Conservation (phyloP, 2,329 filamentous ascomycete genomes). For the Zymoseptoria tritici region DNA sequence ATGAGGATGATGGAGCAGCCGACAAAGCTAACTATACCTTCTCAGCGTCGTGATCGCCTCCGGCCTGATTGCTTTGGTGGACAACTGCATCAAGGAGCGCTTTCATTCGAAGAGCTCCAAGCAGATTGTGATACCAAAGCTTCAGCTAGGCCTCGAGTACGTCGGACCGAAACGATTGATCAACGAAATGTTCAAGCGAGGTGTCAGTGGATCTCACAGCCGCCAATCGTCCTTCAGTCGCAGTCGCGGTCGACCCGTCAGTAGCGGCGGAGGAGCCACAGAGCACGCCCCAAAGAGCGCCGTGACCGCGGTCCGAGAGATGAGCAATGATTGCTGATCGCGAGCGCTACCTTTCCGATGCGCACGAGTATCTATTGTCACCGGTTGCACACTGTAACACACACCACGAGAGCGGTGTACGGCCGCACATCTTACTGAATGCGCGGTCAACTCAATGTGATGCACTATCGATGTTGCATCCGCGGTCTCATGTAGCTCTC, state of each 20-base stretch:
- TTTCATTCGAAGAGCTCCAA: conserved; percentile 55
- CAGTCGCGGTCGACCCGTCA: conserved; percentile 7
- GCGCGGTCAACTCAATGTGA: conserved; percentile 12
- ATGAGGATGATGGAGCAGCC: conserved; percentile 12
- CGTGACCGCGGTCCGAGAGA: conserved; percentile 6
- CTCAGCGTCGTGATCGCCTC: conserved; percentile 76
- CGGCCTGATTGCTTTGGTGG: conserved; percentile 80
- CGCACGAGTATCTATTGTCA: neutral
- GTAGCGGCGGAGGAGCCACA: conserved; percentile 13
- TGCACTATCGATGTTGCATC: conserved; percentile 8
- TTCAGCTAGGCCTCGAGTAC: conserved; percentile 54
- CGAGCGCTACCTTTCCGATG: neutral
- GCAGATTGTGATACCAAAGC: conserved; percentile 46
- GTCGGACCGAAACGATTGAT: conserved; percentile 56
- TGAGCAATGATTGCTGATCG: conserved; percentile 11
- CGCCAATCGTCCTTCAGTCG: conserved; percentile 18
- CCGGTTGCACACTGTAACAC: conserved; percentile 7
- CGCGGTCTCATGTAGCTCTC: conserved; percentile 13
- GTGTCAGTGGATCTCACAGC: conserved; percentile 22
- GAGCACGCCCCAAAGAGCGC: neutral
- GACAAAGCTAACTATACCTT: conserved; percentile 11
- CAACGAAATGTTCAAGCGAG: conserved; percentile 55
- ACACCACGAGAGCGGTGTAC: conserved; percentile 8
- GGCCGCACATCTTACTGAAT: neutral
- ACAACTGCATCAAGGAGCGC: conserved; percentile 78